Evolutionary conservation across 2,329 filamentous ascomycete genomes (phyloP), one percentile per base, ranked within the genome.

Genomic region (Colletotrichum sp.): DNA sequence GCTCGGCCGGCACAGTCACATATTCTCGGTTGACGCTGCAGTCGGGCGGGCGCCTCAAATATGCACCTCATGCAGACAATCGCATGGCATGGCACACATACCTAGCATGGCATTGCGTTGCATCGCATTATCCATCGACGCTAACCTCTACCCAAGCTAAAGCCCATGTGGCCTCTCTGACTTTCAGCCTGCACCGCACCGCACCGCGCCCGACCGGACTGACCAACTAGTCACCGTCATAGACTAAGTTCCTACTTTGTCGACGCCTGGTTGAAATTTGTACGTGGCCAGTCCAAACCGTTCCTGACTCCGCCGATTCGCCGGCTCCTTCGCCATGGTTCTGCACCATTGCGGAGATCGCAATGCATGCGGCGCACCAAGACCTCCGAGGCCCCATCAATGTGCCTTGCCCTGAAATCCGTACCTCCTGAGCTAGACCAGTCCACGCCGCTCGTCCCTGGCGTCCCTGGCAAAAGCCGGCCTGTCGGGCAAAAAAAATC

Each of bases 331-430:
- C 68, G 68, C 68, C 71, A 64, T 67, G 62, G 66, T 67, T 61
- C 72, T 74, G 68, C 63, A 74, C 43, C 47, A 47, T 74, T 71
- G 72, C 68, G 72, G 62, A 71, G 72, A 71, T 67, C 29, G 29
- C 57, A 67, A 72, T 74, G 72, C 72, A 67, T 72, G 68, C 72
- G 29, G 71, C 62, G 27, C 43, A 70, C 71, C 67, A 70, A 66
- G 67, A 57, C 67, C 68, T 70, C 67, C 71, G 68, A 67, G 34
- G 68, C 36, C 57, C 72, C 47, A 59, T 72, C 29, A 12, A 31
- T 63, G 34, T 67, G 63, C 69, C 63, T 38, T 63, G 69, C 47
- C 57, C 54, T 54, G 47, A 66, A 67, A 59, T 71, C 36, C 57
- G 57, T 63, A 69, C 57, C 72, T 74, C 72, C 72, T 74, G 72